phyloP scores from a whole-genome alignment of 2,329 filamentous ascomycete species.

The Xylaria sp. region DNA sequence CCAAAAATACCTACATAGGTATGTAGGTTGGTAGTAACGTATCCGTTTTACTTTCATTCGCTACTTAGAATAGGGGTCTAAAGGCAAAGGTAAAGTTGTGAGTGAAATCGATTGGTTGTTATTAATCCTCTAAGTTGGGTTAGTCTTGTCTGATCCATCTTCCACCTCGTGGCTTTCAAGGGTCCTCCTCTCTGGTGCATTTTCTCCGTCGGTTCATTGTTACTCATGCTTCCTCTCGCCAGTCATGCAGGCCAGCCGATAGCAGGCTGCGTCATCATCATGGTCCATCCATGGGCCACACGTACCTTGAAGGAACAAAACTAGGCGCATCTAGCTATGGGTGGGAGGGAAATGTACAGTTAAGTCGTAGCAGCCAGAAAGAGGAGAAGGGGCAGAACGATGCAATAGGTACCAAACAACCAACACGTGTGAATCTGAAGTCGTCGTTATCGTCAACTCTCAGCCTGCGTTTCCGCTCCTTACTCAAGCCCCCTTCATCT shows the following conservation, averaged over 20 bases:
- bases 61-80: slow-evolving; percentile 30
- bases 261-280: slow-evolving; percentile 25
- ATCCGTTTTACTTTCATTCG: neutral
- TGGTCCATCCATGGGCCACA: slow-evolving; percentile 25
- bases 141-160: slow-evolving; percentile 16
- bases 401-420: slow-evolving; percentile 15
- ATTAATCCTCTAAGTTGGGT: neutral
- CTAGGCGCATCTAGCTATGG: slow-evolving; percentile 26
- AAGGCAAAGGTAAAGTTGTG: slow-evolving; percentile 14
- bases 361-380: slow-evolving; percentile 22
- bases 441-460: slow-evolving; percentile 15
- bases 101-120: slow-evolving; percentile 18
- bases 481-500: neutral
- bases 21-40: neutral
- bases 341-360: slow-evolving; percentile 20
- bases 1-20: too few species aligned
- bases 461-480: slow-evolving; percentile 16
- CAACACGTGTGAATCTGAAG: slow-evolving; percentile 16
- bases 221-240: neutral
- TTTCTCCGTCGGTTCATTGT: slow-evolving; percentile 16
- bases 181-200: neutral
- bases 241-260: slow-evolving; percentile 22
- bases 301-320: slow-evolving; percentile 14
- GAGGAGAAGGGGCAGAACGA: slow-evolving; percentile 13
- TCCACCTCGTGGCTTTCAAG: slow-evolving; percentile 36